Evolutionary conservation across 768 basidiomycete species (phyloP).

Genomic region (Thelephora ganbajun): DNA sequence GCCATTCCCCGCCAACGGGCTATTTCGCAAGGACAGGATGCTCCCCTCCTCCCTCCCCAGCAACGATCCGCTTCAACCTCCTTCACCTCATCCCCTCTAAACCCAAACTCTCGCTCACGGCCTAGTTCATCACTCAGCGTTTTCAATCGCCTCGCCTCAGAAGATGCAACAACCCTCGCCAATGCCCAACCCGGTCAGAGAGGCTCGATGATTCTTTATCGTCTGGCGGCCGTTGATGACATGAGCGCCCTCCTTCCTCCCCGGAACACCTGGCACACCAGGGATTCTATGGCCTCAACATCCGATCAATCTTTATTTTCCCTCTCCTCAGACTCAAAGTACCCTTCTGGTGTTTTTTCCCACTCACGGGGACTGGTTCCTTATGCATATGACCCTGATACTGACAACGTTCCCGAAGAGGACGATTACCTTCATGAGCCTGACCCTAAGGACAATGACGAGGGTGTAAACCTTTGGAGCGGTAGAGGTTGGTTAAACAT

Average conservation of each 20-base stretch:
- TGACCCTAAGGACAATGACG: constrained; percentile 16
- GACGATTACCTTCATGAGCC: constrained; percentile 71
- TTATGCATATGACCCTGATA: constrained; percentile 56
- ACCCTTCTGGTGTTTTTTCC: constrained; percentile 29
- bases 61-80: constrained; percentile 7
- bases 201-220: constrained; percentile 58
- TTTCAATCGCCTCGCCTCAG: constrained; percentile 30
- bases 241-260: constrained; percentile 23
- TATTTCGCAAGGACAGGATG: background rate
- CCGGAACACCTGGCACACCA: constrained; percentile 10
- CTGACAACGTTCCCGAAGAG: constrained; percentile 40
- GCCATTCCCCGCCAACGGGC: too few relatives aligned
- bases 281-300: constrained; percentile 34
- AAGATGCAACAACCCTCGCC: constrained; percentile 29
- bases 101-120: constrained; percentile 30
- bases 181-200: constrained; percentile 20
- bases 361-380: constrained; percentile 32
- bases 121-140: constrained; percentile 26
- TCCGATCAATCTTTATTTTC: constrained; percentile 37
- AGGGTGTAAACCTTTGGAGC: constrained; percentile 23
- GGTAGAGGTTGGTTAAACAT: constrained; percentile 55
- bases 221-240: constrained; percentile 31
- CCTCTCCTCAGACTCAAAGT: constrained; percentile 47
- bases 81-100: constrained; percentile 40
- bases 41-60: background rate